Conservation (phyloP, 352 stramenopile genomes). For the Phytophthora multivora region DNA sequence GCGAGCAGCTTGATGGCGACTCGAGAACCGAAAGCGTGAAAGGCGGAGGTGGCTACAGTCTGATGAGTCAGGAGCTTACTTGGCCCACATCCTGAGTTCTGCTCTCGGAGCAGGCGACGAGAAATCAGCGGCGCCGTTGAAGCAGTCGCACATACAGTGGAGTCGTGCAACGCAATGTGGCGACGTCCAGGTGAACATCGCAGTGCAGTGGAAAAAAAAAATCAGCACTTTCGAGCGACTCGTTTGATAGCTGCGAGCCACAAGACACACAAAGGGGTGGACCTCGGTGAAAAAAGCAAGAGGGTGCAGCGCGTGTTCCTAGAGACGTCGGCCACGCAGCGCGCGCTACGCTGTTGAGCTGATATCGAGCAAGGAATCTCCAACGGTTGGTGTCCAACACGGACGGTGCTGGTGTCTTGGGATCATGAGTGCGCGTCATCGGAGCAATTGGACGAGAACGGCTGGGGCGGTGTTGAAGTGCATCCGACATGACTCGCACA, state of each 20-base stretch:
- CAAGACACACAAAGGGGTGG: conserved; percentile 6
- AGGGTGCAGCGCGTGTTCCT: conserved; percentile 27
- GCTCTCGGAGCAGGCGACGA: conserved; percentile 19
- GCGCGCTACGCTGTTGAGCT: conserved; percentile 11
- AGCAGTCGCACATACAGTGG: not conserved
- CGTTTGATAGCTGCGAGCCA: conserved; percentile 7
- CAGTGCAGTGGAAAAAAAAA: conserved; percentile 24
- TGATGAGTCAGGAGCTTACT: conserved; percentile 21
- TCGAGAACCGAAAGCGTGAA: conserved; percentile 12
- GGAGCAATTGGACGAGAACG: conserved; percentile 4
- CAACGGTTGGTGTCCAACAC: conserved; percentile 12
- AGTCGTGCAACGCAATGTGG: conserved; percentile 18
- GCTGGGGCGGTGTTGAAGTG: not conserved
- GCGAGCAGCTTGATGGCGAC: not conserved
- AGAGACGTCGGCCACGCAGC: conserved; percentile 13
- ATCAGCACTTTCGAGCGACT: conserved; percentile 18
- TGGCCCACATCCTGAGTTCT: conserved; percentile 23
- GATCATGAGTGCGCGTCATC: conserved; percentile 6
- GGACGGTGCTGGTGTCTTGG: conserved; percentile 6
- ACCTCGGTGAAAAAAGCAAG: conserved; percentile 21
- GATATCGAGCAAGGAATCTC: conserved; percentile 16
- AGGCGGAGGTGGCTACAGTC: conserved; percentile 12
- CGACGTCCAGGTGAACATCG: conserved; percentile 3
- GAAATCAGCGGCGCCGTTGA: conserved; percentile 12
- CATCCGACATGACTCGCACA: too few species aligned